These are phyloP conservation scores for Candida anglica DNA, from an alignment of 805 yeast genomes.

Conservation along the genomic window DNA sequence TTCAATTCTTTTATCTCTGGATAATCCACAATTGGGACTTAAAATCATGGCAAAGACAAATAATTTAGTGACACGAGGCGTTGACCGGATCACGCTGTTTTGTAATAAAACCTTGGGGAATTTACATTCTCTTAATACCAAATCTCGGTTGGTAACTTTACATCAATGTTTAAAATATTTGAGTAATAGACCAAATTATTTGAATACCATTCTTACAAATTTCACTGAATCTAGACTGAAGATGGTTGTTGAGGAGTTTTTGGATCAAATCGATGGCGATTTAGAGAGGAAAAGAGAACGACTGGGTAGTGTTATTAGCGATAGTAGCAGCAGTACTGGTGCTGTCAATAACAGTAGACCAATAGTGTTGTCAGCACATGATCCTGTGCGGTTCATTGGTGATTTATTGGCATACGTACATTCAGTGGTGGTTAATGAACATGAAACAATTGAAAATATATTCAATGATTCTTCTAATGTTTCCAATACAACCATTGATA, in stretches of 20 bases:
- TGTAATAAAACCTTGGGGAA: constrained; percentile 31
- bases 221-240: constrained; percentile 71
- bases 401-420: constrained; percentile 88
- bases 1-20: constrained; percentile 64
- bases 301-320: neutral
- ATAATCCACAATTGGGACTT: constrained; percentile 62
- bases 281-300: constrained; percentile 4
- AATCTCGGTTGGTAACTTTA: constrained; percentile 20
- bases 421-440: constrained; percentile 79
- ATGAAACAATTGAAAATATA: constrained; percentile 65
- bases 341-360: no score
- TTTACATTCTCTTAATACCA: constrained; percentile 23
- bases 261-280: constrained; percentile 47
- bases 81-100: constrained; percentile 24
- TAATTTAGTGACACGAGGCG: constrained; percentile 40
- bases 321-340: constrained; percentile 4
- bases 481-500: constrained; percentile 19
- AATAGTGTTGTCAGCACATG: constrained; percentile 65
- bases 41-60: constrained; percentile 60
- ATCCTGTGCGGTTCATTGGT: constrained; percentile 78
- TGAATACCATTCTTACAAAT: constrained; percentile 56
- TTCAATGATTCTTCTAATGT: constrained; percentile 34
- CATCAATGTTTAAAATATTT: constrained; percentile 29
- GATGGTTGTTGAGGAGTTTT: constrained; percentile 61
- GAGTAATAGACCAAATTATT: constrained; percentile 41